Conservation (phyloP, 768 basidiomycete genomes). For the Tylopilus vinaceipallidus region DNA sequence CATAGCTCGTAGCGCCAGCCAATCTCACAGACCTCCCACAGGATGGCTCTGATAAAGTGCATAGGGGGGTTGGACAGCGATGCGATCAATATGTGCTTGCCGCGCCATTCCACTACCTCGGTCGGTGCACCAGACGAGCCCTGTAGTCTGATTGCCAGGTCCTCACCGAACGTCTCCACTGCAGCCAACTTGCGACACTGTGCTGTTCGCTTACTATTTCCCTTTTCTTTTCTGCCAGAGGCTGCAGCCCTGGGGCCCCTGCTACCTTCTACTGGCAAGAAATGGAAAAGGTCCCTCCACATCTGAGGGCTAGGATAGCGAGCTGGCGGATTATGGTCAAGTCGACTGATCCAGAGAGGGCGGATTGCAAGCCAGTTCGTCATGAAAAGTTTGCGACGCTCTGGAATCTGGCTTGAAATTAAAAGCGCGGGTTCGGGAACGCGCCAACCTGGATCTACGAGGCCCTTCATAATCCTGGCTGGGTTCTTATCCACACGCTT, state of each 20-base stretch:
- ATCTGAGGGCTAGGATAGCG: slow-evolving; percentile 3
- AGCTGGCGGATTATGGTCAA: slow-evolving; percentile 2
- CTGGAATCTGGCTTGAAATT: background rate
- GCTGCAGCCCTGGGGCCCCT: no score
- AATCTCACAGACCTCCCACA: slow-evolving; percentile 20
- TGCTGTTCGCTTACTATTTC: no score
- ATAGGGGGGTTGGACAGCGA: background rate
- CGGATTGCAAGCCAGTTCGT: slow-evolving; percentile 11
- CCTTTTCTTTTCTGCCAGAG: background rate
- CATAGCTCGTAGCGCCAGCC: slow-evolving; percentile 21
- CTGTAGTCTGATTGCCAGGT: background rate
- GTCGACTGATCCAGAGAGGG: slow-evolving; percentile 2
- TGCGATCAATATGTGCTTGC: background rate
- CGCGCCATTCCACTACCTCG: background rate
- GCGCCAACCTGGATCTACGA: slow-evolving; percentile 2
- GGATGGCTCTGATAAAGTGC: slow-evolving; percentile 3
- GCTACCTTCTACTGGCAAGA: no score
- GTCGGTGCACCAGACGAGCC: background rate
- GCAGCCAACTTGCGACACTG: slow-evolving; percentile 1
- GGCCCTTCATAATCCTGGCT: background rate
- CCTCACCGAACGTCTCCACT: slow-evolving; percentile 3
- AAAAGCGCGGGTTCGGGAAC: slow-evolving; percentile 8
- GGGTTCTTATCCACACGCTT: background rate
- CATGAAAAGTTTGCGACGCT: slow-evolving; percentile 1
- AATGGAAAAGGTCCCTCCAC: slow-evolving; percentile 7